Evolutionary conservation across 768 basidiomycete species (phyloP), one percentile per base, ranked within the genome.

Genomic region (Pseudohyphozyma bogoriensis): DNA sequence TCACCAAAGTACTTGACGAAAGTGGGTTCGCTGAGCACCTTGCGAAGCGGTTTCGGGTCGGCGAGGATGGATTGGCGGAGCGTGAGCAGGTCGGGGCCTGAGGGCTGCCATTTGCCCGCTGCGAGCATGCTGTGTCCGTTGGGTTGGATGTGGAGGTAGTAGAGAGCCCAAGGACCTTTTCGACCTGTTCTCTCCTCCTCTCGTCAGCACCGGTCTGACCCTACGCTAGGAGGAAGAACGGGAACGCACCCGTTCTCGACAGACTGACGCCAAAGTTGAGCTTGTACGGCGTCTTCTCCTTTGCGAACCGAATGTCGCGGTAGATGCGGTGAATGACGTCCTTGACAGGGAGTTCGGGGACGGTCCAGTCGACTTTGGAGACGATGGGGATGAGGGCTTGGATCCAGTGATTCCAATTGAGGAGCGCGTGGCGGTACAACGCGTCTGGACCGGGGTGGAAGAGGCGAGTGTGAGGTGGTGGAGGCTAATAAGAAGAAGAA

Each of bases 281-380:
- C 75, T 97, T 97, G 77, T 99, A 99, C 0, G 93, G 93, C 7
- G 93, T 99, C 76, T 69, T 64, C 60, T 69, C 59, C 29, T 56
- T 51, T 20, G 44, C 58, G 55, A 49, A 54, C 35, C 60, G 46
- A 45, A 63, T 24, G 22, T 96, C 93, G 47, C 92, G 83, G 71
- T 95, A 93, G 42, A 96, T 91, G 20, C 93, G 79, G 73, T 97
- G 88, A 57, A 87, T 83, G 28, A 93, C 80, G 67, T 99, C 93
- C 69, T 90, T 92, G 0, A 88, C 82, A 0, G 95, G 95, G 3
- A 97, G 77, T 11, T 81, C 83, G 0, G 95, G 93, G 0, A 97
- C 81, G 69, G 95, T 82, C 22, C 81, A 75, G 72, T 99, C 93
- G 1, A 82, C 83, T 47, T 83, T 84, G 32, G 79, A 77, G 20